Evolutionary conservation across 805 yeast genomes (phyloP), one percentile per base, ranked within the genome.

Genomic region (Sporopachydermia lactativora): DNA sequence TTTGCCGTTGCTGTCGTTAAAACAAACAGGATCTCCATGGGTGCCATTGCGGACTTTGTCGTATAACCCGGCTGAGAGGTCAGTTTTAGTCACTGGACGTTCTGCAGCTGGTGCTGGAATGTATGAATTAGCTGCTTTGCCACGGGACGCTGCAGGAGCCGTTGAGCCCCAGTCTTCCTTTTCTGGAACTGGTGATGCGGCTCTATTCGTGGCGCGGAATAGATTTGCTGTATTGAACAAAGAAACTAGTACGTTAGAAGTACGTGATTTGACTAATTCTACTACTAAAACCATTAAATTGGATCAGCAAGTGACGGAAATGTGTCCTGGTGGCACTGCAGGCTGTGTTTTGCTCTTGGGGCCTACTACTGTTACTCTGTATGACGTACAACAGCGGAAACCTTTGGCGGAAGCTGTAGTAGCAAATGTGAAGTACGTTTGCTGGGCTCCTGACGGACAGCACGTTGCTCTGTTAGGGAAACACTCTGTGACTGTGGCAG

Each of bases 341-440:
- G 96, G 97, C 40, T 70, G 81, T 43, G 74, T 92, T 11, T 67
- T 92, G 47, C 65, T 92, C 43, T 66, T 89, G 50, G 83, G 84
- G 50, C 58, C 73, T 37, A 72, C 75, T 51, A 66, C 78, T 13
- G 95, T 92, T 36, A 75, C 80, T 40, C 74, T 81, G 48, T 85
- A 75, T 57, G 98, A 94, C 59, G 92, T 88, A 41, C 97, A 88
- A 61, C 97, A 92, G 65, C 77, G 81, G 63, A 82, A 79, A 57
- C 77, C 73, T 43, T 56, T 88, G 44, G 71, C 79, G 19, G 84
- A 79, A 51, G 59, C 81, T 40, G 68, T 73, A 42, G 81, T 75
- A 39, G 73, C 73, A 57, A 82, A 82, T 52, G 88, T 86, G 46
- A 89, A 92, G 60, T 88, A 89, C 52, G 92, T 77, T 15, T 61